phyloP scores from a whole-genome alignment of 805 yeast species.

The Kazachstania viticola region DNA sequence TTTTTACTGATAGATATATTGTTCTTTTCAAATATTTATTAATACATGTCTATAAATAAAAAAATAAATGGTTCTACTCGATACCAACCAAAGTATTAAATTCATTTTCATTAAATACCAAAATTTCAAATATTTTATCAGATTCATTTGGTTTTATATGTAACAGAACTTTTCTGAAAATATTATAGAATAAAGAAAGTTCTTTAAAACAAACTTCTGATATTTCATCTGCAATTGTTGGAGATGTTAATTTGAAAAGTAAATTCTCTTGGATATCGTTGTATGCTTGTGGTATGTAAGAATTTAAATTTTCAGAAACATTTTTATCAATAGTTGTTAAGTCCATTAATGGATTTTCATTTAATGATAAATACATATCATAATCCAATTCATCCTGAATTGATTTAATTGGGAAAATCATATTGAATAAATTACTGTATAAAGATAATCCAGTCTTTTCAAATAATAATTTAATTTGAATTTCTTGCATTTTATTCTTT shows the following conservation, averaged over 20 bases:
- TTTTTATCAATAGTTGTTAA: constrained; percentile 34
- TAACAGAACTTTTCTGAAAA: constrained; percentile 27
- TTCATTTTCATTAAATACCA: constrained; percentile 30
- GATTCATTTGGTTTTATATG: constrained; percentile 17
- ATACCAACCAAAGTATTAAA: constrained; percentile 64
- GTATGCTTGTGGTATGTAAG: constrained; percentile 43
- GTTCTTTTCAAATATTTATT: background rate
- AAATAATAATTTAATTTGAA: constrained; percentile 39
- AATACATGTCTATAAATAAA: background rate
- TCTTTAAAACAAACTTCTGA: constrained; percentile 37
- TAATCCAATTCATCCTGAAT: constrained; percentile 45
- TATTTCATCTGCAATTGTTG: constrained; percentile 46
- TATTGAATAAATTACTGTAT: constrained; percentile 50
- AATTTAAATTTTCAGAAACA: constrained; percentile 34
- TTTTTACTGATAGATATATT: background rate
- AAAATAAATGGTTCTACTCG: too few relatives aligned
- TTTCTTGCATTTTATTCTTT: constrained; percentile 26
- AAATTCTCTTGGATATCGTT: constrained; percentile 46
- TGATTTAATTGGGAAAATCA: constrained; percentile 53
- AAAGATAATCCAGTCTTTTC: constrained; percentile 44
- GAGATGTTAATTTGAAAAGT: constrained; percentile 50
- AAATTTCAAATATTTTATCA: constrained; percentile 11
- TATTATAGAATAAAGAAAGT: constrained; percentile 34
- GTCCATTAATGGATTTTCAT: constrained; percentile 41
- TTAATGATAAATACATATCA: constrained; percentile 51